Base-by-base conservation (phyloP, 2,329 filamentous ascomycete species). In the Aspergillus tamarii region DNA sequence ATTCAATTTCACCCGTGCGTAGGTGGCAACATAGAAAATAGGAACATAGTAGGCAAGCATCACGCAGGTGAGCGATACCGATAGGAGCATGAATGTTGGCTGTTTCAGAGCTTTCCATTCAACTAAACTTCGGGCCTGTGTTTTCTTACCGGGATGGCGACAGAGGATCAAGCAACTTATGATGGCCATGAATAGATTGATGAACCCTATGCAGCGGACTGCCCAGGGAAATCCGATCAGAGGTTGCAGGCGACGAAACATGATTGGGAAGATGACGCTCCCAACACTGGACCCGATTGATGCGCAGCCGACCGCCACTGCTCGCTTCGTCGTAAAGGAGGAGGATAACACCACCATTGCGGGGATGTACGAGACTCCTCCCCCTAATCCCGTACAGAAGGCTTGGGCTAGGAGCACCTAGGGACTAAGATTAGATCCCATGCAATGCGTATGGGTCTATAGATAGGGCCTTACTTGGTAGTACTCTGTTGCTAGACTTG, bases 151-250 rank as follows among this genome's bases (percentile, higher is more conserved):
- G 6, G 81, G 77, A 55, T 74, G 77, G 48, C 78, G 73, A 45
- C 81, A 80, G 1, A 79, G 74, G 41, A 76, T 74, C 53, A 78
- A 61, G 57, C 75, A 73, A 19, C 75, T 75, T 43, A 76, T 65
- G 9, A 75, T 60, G 6, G 77, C 76, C 21, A 79, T 76, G 21
- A 72, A 60, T 2, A 87, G 79, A 0, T 73, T 85, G 30, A 89
- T 80, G 54, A 89, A 83, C 0, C 81, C 87, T 66, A 88, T 84
- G 0, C 83, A 80, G 1, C 87, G 79, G 1, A 87, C 82, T 0
- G 87, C 85, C 85, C 87, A 89, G 0, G 81, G 77, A 63, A 89
- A 89, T 0, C 87, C 87, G 4, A 89, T 76, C 23, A 77, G 78
- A 0, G 85, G 83, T 8, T 88, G 77, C 0, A 89, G 74, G 61